A percentile compares a stretch with the other conserved stretches of the same genome.
These are phyloP conservation scores for Exophiala calicioides DNA, from an alignment of 2,329 filamentous ascomycete genomes.

Conservation along the genomic window DNA sequence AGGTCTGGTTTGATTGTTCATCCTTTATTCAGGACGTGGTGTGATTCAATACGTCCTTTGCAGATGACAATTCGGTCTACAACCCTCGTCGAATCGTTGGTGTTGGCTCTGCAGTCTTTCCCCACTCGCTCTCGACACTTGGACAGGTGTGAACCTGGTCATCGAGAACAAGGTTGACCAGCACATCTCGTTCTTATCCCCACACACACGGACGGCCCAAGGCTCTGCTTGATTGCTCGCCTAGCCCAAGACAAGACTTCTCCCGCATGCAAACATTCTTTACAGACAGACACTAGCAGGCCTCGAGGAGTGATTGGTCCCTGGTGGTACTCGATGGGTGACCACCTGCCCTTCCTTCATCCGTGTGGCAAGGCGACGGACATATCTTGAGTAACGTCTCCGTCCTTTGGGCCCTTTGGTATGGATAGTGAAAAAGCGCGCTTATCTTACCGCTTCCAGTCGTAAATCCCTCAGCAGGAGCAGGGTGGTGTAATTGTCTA, in stretches of 20 bases:
- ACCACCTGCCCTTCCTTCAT: not conserved
- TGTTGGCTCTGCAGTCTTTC: not conserved
- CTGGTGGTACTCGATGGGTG: not conserved
- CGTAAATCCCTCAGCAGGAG: too few species aligned
- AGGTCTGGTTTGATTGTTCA: constrained; percentile 12
- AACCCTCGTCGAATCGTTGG: constrained; percentile 1
- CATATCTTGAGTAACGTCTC: not conserved
- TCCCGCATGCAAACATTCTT: too few species aligned
- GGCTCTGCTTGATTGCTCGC: constrained; percentile 19
- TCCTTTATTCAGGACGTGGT: constrained; percentile 18
- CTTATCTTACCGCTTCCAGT: too few species aligned
- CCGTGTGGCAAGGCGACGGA: too few species aligned
- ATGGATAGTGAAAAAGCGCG: too few species aligned
- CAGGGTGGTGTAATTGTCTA: too few species aligned
- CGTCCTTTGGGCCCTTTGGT: too few species aligned
- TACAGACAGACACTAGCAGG: too few species aligned
- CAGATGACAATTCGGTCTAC: constrained; percentile 5
- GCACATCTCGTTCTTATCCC: constrained; percentile 2
- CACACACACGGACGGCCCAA: constrained; percentile 14
- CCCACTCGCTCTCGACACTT: constrained; percentile 6
- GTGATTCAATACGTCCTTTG: constrained; percentile 23
- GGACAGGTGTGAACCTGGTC: constrained; percentile 7
- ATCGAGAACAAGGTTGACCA: constrained; percentile 2
- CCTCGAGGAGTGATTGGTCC: not conserved
- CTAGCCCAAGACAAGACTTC: constrained; percentile 1